Evolutionary conservation across 345 rosid genomes (phyloP).

Genomic region (Pugionium dolabratum): DNA sequence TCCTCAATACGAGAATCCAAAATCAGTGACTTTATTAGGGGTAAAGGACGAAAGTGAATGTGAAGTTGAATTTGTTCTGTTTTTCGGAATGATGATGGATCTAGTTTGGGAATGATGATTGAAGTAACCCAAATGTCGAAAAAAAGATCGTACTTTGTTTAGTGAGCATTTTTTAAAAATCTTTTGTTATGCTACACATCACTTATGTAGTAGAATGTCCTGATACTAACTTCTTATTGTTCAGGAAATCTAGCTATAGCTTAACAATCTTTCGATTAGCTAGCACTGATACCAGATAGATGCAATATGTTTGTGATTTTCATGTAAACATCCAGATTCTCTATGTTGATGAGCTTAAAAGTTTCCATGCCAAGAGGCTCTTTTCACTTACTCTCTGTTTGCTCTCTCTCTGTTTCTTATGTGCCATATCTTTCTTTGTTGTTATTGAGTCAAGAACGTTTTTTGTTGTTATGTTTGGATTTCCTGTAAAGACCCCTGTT

Average conservation of each 20-base stretch:
- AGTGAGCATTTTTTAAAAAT: background rate
- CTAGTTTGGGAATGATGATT: background rate
- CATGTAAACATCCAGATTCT: background rate
- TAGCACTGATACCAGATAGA: background rate
- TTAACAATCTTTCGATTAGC: background rate
- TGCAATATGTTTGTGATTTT: background rate
- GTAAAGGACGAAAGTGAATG: background rate
- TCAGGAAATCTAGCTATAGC: background rate
- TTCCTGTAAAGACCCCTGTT: conserved; percentile 48
- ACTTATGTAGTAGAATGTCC: background rate
- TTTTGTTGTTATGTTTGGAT: background rate
- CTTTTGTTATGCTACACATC: background rate
- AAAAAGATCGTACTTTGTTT: background rate
- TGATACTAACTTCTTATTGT: background rate
- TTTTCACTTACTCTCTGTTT: conserved; percentile 2
- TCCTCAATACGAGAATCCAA: no score
- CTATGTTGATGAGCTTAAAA: background rate
- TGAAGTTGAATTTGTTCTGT: conserved; percentile 1
- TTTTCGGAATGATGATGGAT: background rate
- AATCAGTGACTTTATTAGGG: no score
- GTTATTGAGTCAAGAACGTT: background rate
- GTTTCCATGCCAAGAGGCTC: background rate
- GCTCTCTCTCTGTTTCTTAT: background rate
- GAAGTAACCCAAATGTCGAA: background rate
- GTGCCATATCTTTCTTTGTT: conserved; percentile 5